Base-by-base conservation (phyloP, 176 grass and related monocot genomes). In the Triticum turgidum region DNA sequence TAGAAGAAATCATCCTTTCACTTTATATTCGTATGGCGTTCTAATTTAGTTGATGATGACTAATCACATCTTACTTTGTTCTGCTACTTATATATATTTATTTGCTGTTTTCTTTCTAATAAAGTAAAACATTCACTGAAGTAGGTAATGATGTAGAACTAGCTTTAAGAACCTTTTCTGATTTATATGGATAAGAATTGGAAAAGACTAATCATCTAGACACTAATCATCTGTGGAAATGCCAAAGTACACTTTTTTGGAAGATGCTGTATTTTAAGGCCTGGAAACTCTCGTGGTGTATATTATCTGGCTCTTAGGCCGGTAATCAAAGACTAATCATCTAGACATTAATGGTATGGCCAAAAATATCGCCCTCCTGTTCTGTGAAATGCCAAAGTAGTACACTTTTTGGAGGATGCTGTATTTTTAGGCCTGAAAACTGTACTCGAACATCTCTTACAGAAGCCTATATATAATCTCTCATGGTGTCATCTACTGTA, bases 221-320 rank as follows among this genome's bases (percentile, higher is more conserved):
- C 17, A 41, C 12, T 35, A 11, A 35, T 51, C 14, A 52, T 49
- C 45, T 64, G 3, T 47, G 44, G 35, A 47, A 47, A 47, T 47
- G 13, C 56, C 15, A 65, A 24, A 21, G 30, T 24, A 32, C 24
- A 37, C 59, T 65, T 49, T 77, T 77, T 7, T 33, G 29, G 24
- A 32, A 83, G 61, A 33, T n/a, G 34, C 34, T 74, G 51, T 54
- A 42, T 10, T 69, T 85, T 32, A 24, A 44, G 69, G 58, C 47
- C 33, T 80, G 37, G 6, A 80, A 73, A 49, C 11, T 25, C 32
- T 81, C 35, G 12, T 45, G 47, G 33, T 52, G 38, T 73, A 18
- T 14, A 33, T 44, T 7, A 89, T 18, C 44, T 89, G 82, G 89
- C 27, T 41, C 14, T 22, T 64, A 58, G 44, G 44, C 44, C 44